Conservation (phyloP, 1,139 yeast species). For the Neolecta irregularis region DNA sequence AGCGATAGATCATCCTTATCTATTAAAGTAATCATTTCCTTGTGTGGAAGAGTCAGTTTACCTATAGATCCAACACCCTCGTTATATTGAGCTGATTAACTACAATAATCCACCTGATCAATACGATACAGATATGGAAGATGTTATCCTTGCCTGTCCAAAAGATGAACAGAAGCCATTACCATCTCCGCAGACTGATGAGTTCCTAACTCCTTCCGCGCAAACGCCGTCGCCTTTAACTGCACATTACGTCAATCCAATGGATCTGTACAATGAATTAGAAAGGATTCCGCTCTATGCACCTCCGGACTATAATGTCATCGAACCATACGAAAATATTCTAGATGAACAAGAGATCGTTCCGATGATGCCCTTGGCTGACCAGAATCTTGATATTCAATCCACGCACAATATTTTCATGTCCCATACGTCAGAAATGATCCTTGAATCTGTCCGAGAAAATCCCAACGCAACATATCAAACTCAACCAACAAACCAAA, state of each 20-base stretch:
- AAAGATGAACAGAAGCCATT: slow-evolving; percentile 5
- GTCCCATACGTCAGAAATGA: too few relatives aligned
- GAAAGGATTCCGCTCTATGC: neutral
- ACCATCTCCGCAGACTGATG: slow-evolving; percentile 34
- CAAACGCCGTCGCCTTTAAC: slow-evolving; percentile 53
- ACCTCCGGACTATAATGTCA: slow-evolving; percentile 5
- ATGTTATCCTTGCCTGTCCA: slow-evolving; percentile 2
- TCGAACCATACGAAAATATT: too few relatives aligned
- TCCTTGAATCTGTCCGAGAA: too few relatives aligned
- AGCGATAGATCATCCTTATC: slow-evolving; percentile 4
- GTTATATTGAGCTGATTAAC: too few relatives aligned
- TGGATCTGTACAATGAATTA: slow-evolving; percentile 40
- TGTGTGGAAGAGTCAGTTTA: too few relatives aligned
- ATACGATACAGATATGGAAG: slow-evolving; percentile 3
- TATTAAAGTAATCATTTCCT: slow-evolving; percentile 1
- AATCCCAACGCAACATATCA: too few relatives aligned
- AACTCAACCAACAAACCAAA: too few relatives aligned
- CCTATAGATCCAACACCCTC: too few relatives aligned
- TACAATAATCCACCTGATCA: neutral
- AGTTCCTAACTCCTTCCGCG: slow-evolving; percentile 54
- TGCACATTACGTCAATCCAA: slow-evolving; percentile 70
- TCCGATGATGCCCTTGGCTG: too few relatives aligned
- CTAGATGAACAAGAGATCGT: too few relatives aligned
- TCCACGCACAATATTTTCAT: too few relatives aligned
- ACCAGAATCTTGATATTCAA: too few relatives aligned